Conservation (phyloP, 2,329 filamentous ascomycete genomes). For the Alternaria dauci region DNA sequence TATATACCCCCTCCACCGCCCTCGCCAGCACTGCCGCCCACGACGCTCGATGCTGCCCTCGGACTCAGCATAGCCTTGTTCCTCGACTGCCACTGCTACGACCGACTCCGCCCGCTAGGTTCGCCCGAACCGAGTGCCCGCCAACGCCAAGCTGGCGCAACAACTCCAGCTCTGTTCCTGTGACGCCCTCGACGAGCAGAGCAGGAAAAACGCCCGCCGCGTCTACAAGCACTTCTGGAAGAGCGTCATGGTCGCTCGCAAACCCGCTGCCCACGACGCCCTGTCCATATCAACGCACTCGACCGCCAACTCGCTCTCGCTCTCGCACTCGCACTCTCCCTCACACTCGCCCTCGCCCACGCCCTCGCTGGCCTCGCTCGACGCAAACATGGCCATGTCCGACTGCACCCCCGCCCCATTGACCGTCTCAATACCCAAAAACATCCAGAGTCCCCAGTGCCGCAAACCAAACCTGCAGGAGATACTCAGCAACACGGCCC, state of each 20-base stretch:
- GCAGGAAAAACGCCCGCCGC: constrained; percentile 43
- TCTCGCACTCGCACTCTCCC: constrained; percentile 32
- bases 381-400: constrained; percentile 59
- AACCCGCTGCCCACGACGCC: constrained; percentile 34
- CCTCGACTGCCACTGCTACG: constrained; percentile 9
- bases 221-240: constrained; percentile 51
- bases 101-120: constrained; percentile 39
- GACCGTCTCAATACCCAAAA: constrained; percentile 60
- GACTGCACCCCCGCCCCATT: constrained; percentile 56
- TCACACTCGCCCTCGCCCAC: constrained; percentile 41
- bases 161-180: constrained; percentile 45
- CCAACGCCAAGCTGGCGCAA: constrained; percentile 51
- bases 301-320: constrained; percentile 24
- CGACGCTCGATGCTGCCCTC: constrained; percentile 5
- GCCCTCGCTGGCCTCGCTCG: constrained; percentile 44
- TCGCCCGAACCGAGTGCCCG: constrained; percentile 47
- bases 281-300: constrained; percentile 48
- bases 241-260: constrained; percentile 50
- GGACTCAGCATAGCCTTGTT: not conserved
- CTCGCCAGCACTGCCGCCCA: not conserved
- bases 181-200: constrained; percentile 44
- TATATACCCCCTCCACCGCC: not conserved
- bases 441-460: constrained; percentile 59
- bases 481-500: constrained; percentile 84
- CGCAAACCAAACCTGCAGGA: constrained; percentile 80